Base-by-base conservation (phyloP, 352 stramenopile species). In the Pythium brachiatum region DNA sequence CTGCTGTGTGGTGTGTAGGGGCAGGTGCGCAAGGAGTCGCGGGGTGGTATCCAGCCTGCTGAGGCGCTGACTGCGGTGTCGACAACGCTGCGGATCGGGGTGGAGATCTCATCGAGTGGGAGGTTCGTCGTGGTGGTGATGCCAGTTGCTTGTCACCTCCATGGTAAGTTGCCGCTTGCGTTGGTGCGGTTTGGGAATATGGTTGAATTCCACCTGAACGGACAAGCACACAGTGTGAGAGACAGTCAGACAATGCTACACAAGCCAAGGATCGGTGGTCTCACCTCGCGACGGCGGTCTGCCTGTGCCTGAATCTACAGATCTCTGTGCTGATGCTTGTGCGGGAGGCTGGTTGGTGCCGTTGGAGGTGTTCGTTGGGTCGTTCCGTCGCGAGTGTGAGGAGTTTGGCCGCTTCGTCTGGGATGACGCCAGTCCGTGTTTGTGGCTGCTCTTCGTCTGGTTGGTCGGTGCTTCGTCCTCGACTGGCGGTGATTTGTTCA, bases 341-440 rank as follows among this genome's bases (percentile, higher is more conserved):
- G 36, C 16, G 2, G 36, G 3, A 44, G 39, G 46, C 47, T 52
- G 26, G 58, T 41, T 44, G 15, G 8, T 52, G 43, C 47, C 32
- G n/a, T 56, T 29, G 25, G n/a, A 26, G 27, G 55, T 11, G 56
- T 54, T 54, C 7, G 47, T 23, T 53, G 47, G 0, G 3, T 67
- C 60, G 38, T 36, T 47, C 36, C 52, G 54, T 53, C 44, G 52
- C 16, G 43, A 67, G 12, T 67, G 60, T 1, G 60, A 56, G 4
- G 62, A 60, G 16, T 38, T 39, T 8, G 27, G 53, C 54, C 55
- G 46, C 27, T 43, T 32, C 12, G 43, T 61, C 31, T 44, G 31
- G 1, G 29, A 15, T 2, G 52, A 16, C 36, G 3, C 36, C 15
- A 21, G 31, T 51, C 11, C 0, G 36, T 21, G 3, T 27, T 53